Evolutionary conservation across 1,284 basidiomycete species (phyloP).

Genomic region (Naganishia cerealis): DNA sequence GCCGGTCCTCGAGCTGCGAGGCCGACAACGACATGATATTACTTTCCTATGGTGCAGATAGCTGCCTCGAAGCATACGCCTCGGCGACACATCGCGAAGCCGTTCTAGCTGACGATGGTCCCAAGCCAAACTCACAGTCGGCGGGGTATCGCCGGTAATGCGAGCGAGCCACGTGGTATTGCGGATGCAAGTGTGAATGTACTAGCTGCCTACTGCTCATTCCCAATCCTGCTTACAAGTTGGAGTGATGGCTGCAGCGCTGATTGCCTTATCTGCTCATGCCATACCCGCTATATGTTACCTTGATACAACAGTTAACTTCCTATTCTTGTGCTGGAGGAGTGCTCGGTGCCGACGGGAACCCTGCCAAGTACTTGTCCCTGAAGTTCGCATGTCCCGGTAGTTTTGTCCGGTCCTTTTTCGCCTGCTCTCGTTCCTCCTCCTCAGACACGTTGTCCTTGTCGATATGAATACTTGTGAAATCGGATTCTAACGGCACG

Average conservation of each 20-base stretch:
- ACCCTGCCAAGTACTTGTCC: slow-evolving; percentile 18
- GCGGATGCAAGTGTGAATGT: background rate
- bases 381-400: slow-evolving; percentile 49
- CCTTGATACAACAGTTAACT: background rate
- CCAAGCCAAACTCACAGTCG: no score
- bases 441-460: slow-evolving; percentile 41
- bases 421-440: slow-evolving; percentile 42
- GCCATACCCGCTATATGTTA: background rate
- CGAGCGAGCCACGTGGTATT: background rate
- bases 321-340: slow-evolving; percentile 2
- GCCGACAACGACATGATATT: background rate
- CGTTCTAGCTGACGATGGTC: no score
- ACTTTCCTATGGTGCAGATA: no score
- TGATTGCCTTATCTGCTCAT: background rate
- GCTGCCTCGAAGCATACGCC: no score
- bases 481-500: slow-evolving; percentile 1
- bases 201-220: no score
- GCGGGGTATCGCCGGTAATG: no score
- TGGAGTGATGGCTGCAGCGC: background rate
- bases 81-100: no score
- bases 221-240: no score
- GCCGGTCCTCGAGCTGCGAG: slow-evolving; percentile 2
- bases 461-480: background rate
- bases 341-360: slow-evolving; percentile 22
- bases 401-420: slow-evolving; percentile 38